Base-by-base conservation (phyloP, 768 basidiomycete genomes). In the Lactarius quietus region DNA sequence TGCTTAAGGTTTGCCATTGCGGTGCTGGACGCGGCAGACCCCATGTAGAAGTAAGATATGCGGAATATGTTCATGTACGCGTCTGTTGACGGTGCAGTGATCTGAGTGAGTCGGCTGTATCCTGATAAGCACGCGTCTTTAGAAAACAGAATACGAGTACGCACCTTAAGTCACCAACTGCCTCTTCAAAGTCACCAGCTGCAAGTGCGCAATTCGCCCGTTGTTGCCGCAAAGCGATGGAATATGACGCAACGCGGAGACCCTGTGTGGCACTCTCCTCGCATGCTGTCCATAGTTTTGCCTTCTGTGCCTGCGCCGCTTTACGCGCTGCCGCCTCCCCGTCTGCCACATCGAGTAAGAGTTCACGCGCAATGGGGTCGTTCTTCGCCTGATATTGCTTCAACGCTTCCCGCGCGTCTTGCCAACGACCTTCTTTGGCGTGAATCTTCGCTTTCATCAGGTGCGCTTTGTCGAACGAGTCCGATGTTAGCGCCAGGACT, bases 371-470 rank as follows among this genome's bases (percentile, higher is more conserved):
- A 6, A 82, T 80, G 18, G 81, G 80, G 68, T 82, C 78, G 28
- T 78, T 78, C 63, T 83, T 85, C 9, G 78, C 74, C 31, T 84
- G 76, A 73, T 88, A 95, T 9, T 74, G 67, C 61, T 81, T 80
- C 15, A 96, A 74, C 1, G 86, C 80, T 12, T 78, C 77, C 60
- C 82, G 78, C 0, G 92, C 93, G 3, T 82, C 80, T 0, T 77
- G 71, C 71, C 88, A 95, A n/a, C 84, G 78, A 4, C 93, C 95
- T 10, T 95, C 92, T 69, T 89, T 88, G 15, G 86, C 81, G 71
- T 88, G 81, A 65, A 97, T 92, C 68, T 90, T 88, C 0, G 92
- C 93, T 75, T 92, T 92, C 85, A 93, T 91, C 59, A 94, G 80
- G 71, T 91, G 82, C 6, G 95, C 95, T 71, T 86, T 83, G 69